Evolutionary conservation across 108 stramenopile genomes (phyloP).

Genomic region (Nitzschia sp.): DNA sequence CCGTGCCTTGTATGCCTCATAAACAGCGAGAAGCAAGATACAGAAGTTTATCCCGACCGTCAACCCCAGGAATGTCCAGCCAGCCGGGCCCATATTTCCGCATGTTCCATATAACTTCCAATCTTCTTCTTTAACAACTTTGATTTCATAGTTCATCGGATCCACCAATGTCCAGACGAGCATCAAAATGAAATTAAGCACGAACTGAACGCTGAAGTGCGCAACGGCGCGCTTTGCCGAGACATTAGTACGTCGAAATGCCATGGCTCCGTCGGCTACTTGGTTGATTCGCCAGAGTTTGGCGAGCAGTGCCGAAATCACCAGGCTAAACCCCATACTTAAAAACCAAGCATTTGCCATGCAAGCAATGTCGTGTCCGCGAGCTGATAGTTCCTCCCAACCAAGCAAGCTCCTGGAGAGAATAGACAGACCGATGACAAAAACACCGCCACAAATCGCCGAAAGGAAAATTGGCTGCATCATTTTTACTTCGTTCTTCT

Average conservation of each 20-base stretch:
- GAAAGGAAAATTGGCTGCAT: slow-evolving; percentile 49
- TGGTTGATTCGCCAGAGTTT: slow-evolving; percentile 65
- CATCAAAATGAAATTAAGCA: slow-evolving; percentile 31
- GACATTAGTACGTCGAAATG: slow-evolving; percentile 26
- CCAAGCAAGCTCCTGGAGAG: slow-evolving; percentile 30
- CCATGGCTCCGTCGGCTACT: slow-evolving; percentile 6
- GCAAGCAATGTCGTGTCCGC: slow-evolving; percentile 31
- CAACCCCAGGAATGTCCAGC: slow-evolving; percentile 4
- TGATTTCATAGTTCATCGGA: slow-evolving; percentile 29
- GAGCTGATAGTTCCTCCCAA: slow-evolving; percentile 8
- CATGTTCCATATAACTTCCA: slow-evolving; percentile 20
- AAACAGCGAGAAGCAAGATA: slow-evolving; percentile 28
- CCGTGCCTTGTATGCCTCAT: slow-evolving; percentile 37
- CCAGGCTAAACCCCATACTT: slow-evolving; percentile 47
- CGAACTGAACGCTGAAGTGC: slow-evolving; percentile 34
- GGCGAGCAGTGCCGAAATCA: slow-evolving; percentile 47
- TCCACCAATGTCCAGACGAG: slow-evolving; percentile 38
- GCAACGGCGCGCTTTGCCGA: slow-evolving; percentile 26
- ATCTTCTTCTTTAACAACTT: slow-evolving; percentile 16
- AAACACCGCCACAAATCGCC: slow-evolving; percentile 39
- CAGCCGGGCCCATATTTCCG: background rate
- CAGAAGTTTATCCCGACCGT: slow-evolving; percentile 10
- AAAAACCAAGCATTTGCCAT: slow-evolving; percentile 47
- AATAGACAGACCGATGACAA: slow-evolving; percentile 36
- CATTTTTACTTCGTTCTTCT: slow-evolving; percentile 11